Base-by-base conservation (phyloP, 805 yeast species). In the Starmerella gropengiesseri region DNA sequence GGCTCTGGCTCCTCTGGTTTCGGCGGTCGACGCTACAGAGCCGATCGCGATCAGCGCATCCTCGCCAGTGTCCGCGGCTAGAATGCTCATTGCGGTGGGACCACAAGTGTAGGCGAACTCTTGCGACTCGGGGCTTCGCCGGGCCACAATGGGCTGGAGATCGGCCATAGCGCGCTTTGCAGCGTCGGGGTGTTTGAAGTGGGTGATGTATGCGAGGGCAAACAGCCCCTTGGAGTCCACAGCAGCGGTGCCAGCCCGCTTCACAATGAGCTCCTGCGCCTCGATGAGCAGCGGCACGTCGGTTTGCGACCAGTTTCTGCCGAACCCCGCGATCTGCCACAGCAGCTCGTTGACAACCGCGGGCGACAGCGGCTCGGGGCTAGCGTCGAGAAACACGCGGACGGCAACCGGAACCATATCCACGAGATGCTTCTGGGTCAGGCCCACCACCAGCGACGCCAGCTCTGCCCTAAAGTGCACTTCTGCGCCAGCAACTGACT, bases 221-320 rank as follows among this genome's bases (percentile, higher is more conserved):
- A 57, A 43, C 16, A 53, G 44, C 5, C 64, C 64, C 42, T 60
- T 59, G 3, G 55, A 41, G 39, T 59, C 61, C 7, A 60, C 9
- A 2, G 31, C 31, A 11, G 23, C 25, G 7, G 26, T 25, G 9
- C 46, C 53, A 40, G 55, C 44, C 4, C 44, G 49, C 19, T 28
- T 40, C 2, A 56, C 57, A 17, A 59, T 34, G 22, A 48, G 31
- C 20, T 49, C 43, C 32, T 55, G 59, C 2, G 61, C 60, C 17
- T 52, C 52, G 5, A 47, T 34, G 8, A 58, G 45, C 13, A 46
- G 36, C 13, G 45, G 39, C 5, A 48, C 38, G 14, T 55, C 56
- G 2, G 37, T 37, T 3, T 18, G 23, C 17, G 49, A 37, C 57
- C 59, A 53, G 12, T 17, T 26, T n/a, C 50, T 51, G 13, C 61